phyloP scores from a whole-genome alignment of 805 yeast species.

The Candida boleticola region DNA sequence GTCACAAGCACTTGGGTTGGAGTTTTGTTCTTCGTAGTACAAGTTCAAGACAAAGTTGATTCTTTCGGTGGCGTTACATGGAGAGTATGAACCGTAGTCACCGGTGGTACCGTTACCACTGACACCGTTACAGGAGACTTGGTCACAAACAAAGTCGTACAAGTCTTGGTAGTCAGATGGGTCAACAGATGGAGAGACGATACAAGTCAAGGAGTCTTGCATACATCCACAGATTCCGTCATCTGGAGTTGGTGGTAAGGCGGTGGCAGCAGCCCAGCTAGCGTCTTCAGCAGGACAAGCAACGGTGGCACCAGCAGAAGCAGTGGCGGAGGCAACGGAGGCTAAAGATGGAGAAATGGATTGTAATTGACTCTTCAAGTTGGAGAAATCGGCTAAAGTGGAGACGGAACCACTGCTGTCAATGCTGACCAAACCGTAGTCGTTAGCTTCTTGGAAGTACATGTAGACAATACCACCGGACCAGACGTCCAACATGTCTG shows the following conservation, averaged over 20 bases:
- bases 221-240: conserved; percentile 35
- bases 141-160: conserved; percentile 32
- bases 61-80: conserved; percentile 33
- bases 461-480: conserved; percentile 88
- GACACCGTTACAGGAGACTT: conserved; percentile 37
- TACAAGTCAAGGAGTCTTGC: conserved; percentile 33
- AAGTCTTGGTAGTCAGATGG: conserved; percentile 33
- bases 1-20: conserved; percentile 30
- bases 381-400: conserved; percentile 61
- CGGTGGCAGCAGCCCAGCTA: conserved; percentile 38
- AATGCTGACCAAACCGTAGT: conserved; percentile 70
- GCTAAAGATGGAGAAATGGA: conserved; percentile 36
- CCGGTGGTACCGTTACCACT: conserved; percentile 38
- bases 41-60: conserved; percentile 38
- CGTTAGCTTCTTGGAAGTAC: conserved; percentile 75
- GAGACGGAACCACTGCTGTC: conserved; percentile 42
- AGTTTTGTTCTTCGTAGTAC: conserved; percentile 33
- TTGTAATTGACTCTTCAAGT: conserved; percentile 60
- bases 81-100: conserved; percentile 41
- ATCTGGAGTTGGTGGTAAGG: conserved; percentile 46
- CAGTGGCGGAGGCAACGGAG: conserved; percentile 17
- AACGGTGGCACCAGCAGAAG: conserved; percentile 24
- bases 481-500: conserved; percentile 79
- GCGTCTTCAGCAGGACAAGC: conserved; percentile 34
- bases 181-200: conserved; percentile 26